Evolutionary conservation across 306 rosid species (phyloP), one percentile per base, ranked within the genome.

Genomic region (Prunus padus): DNA sequence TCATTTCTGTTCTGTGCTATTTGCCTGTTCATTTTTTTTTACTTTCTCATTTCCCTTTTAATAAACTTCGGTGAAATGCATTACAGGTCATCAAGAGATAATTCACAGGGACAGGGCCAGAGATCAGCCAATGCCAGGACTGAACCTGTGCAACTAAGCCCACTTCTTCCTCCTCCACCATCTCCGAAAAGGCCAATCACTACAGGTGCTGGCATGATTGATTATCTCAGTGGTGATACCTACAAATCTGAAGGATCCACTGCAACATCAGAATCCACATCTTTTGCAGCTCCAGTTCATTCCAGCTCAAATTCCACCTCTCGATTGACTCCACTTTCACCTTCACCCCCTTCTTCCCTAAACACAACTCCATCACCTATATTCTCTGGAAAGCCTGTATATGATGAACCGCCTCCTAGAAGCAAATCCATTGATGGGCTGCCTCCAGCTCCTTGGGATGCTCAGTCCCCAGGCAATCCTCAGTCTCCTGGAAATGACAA

Each of bases 201-300:
- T 76, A 71, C 86, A 46, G 90, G 87, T 68, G 64, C 91, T 33
- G 82, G 91, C 65, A 46, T 75, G 84, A 77, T 96, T 40, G 99
- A 96, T 84, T 96, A 89, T 84, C 93, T 96, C 69, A 96, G 99
- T 52, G 99, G 99, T 2, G 98, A 92, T 72, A 51, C 81, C 71
- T 92, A 92, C 80, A 96, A 91, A 86, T 77, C 91, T 52, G 89
- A 74, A 76, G 90, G 71, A 76, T 74, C 83, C 45, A 0, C 25
- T 14, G 80, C 73, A 74, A 83, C 86, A 68, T 59, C 92, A 7
- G 75, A 84, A 69, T 84, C 83, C 14, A 33, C 88, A 51, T 74
- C 93, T 16, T 64, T 73, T 66, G 62, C 82, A 10, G 82, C 6
- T 73, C 86, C 92, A n/a, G 69, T 23, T 76, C 81, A 73, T 70